These are phyloP conservation scores for Chiua sp. DNA, from an alignment of 1,284 basidiomycete species.

Conservation along the genomic window DNA sequence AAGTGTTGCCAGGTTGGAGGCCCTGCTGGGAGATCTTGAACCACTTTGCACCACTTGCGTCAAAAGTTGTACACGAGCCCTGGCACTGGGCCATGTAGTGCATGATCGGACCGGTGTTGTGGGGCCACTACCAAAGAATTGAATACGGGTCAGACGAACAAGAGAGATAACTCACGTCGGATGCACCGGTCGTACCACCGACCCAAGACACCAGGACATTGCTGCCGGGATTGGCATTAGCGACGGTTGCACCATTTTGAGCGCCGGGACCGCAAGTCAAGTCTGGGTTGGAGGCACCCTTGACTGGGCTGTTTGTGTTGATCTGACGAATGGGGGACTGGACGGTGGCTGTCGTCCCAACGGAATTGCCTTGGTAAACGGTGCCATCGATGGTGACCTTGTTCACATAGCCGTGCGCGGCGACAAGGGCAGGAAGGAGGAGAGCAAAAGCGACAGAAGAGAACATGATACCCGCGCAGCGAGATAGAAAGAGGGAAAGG, in stretches of 20 bases:
- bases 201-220: constrained; percentile 37
- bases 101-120: constrained; percentile 43
- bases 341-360: constrained; percentile 23
- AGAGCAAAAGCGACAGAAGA: constrained; percentile 19
- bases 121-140: constrained; percentile 39
- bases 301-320: constrained; percentile 43
- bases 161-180: constrained; percentile 21
- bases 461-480: constrained; percentile 32
- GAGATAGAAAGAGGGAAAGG: constrained; percentile 11
- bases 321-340: constrained; percentile 42
- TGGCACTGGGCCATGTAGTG: constrained; percentile 44
- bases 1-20: constrained; percentile 13
- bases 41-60: constrained; percentile 38
- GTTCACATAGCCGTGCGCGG: constrained; percentile 38
- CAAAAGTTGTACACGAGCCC: constrained; percentile 36
- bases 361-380: constrained; percentile 36
- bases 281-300: constrained; percentile 42
- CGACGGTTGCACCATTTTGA: constrained; percentile 39
- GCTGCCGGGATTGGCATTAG: constrained; percentile 47
- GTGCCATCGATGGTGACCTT: constrained; percentile 40
- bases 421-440: constrained; percentile 30
- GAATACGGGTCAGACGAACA: neutral
- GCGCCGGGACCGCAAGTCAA: constrained; percentile 48
- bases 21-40: constrained; percentile 47
- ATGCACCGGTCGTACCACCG: constrained; percentile 28